These are phyloP conservation scores for Boletus insuetus DNA, from an alignment of 768 basidiomycete genomes.

Conservation along the genomic window DNA sequence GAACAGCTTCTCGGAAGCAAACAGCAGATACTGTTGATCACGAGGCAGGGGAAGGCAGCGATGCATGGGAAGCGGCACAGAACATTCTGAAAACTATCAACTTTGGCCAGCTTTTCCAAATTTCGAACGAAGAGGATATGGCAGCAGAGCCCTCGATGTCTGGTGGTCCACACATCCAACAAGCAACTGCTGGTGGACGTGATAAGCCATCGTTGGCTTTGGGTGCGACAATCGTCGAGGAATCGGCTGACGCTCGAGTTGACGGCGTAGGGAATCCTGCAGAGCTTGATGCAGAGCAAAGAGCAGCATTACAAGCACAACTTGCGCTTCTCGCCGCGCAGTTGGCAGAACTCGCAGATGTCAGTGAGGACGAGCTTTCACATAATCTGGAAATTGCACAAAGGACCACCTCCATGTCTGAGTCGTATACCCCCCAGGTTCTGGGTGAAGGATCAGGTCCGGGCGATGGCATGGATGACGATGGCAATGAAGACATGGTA, in stretches of 20 bases:
- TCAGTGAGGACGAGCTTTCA: conserved; percentile 31
- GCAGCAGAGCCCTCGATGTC: conserved; percentile 11
- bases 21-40: conserved; percentile 17
- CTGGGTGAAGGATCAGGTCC: conserved; percentile 4
- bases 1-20: conserved; percentile 15
- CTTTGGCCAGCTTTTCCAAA: conserved; percentile 53
- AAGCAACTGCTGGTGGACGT: not conserved
- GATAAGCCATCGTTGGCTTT: conserved; percentile 3
- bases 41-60: conserved; percentile 44
- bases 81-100: conserved; percentile 77
- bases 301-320: conserved; percentile 72
- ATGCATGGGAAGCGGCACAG: conserved; percentile 76
- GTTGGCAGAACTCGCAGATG: conserved; percentile 61
- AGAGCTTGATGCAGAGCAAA: conserved; percentile 40
- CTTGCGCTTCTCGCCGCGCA: conserved; percentile 72
- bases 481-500: conserved; percentile 27
- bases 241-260: conserved; percentile 1
- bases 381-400: conserved; percentile 22
- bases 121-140: conserved; percentile 29
- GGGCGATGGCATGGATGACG: conserved; percentile 13
- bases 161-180: not conserved
- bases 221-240: not conserved
- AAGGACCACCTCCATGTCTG: not conserved
- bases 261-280: conserved; percentile 12
- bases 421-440: not conserved